Percentiles rank a stretch among this genome's conserved stretches.
phyloP scores from a whole-genome alignment of 352 stramenopile species.

The Lagenidium giganteum region DNA sequence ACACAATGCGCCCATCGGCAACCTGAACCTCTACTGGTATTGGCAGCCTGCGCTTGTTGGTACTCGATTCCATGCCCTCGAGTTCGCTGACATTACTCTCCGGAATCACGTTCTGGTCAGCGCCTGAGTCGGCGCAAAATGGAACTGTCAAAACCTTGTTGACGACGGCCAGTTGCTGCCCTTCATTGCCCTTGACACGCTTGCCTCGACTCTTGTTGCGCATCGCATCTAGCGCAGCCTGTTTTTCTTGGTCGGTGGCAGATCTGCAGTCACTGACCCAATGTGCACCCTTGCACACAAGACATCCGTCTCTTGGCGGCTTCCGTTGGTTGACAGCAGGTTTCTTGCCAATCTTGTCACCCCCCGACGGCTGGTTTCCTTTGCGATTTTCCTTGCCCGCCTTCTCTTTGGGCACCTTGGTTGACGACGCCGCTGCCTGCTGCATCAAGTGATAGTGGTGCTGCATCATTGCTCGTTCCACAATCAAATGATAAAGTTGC shows the following conservation, averaged over 20 bases:
- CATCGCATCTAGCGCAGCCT: no score
- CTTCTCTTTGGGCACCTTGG: no score
- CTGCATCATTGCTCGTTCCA: slow-evolving; percentile 4
- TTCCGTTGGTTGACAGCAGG: no score
- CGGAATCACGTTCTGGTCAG: neutral
- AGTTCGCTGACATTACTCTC: no score
- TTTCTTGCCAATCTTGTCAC: no score
- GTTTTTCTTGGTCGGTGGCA: no score
- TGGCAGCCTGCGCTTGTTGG: no score
- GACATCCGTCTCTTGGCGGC: slow-evolving; percentile 6
- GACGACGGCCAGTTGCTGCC: neutral
- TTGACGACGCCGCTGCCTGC: no score
- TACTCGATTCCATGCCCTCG: no score
- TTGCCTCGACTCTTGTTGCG: no score
- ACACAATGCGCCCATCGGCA: neutral
- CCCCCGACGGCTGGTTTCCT: neutral
- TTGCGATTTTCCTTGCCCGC: neutral
- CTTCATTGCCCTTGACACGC: no score
- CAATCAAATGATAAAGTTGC: slow-evolving; percentile 9
- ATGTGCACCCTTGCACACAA: slow-evolving; percentile 13
- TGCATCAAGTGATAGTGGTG: slow-evolving; percentile 15
- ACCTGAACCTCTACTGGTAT: neutral
- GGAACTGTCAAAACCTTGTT: neutral
- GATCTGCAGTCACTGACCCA: slow-evolving; percentile 14
- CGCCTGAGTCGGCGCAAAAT: neutral